Evolutionary conservation across 345 rosid genomes (phyloP), one percentile per base, ranked within the genome.

Genomic region (Brassica nigra): DNA sequence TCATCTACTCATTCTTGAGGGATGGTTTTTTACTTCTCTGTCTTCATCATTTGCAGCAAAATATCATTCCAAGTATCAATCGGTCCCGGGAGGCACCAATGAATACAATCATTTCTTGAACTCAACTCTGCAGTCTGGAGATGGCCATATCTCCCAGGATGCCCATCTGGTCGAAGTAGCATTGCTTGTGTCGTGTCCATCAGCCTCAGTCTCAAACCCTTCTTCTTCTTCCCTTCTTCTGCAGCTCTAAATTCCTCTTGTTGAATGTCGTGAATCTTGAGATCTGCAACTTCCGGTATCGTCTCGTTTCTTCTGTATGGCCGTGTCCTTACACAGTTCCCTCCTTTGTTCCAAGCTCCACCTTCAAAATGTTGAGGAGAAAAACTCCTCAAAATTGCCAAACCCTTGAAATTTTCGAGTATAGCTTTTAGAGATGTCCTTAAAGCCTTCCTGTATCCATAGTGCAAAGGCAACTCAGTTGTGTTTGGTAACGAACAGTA

Each of bases 21-120:
- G 15, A 64, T 75, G 52, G 54, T 74, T 66, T 66, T 66, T 62
- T 70, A 55, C 62, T 31, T 71, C 71, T 81, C 86, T 71, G 62
- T 84, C 78, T 83, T 86, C 84, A 89, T 73, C 79, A 89, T 78
- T 61, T 86, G 77, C 30, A 86, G 85, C 85, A 91, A 81, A 57
- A 91, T 80, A 82, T 92, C 92, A 70, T 92, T 92, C 97, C 89
- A 86, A 30, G 90, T 83, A 70, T 88, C 92, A 6, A 91, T 74
- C 31, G 97, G 91, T 54, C 96, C 97, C 6, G 97, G 97, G 81
- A 91, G 84, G 84, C 97, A 93, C 98, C 98, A 91, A 82, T 91
- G 94, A 47, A 93, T 90, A 77, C 97, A 91, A 68, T 91, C 98
- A 42, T 80, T 76, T 55, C 76, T 64, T n/a, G 34, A 12, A 10